Conservation (phyloP, 352 stramenopile species). For the Phytophthora chlamydospora region DNA sequence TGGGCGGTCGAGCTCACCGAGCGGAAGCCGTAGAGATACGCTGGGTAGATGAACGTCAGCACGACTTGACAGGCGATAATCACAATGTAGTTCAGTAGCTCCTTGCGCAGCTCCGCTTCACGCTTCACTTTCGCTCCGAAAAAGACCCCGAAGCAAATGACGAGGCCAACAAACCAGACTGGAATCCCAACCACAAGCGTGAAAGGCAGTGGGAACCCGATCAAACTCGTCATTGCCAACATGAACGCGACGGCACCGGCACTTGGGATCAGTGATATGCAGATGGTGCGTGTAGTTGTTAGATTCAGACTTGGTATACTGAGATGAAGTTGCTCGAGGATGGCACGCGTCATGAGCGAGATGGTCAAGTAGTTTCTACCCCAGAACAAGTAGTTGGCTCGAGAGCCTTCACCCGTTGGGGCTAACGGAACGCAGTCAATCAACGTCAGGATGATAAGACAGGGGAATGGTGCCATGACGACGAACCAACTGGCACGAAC, state of each 20-base stretch:
- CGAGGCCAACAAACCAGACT: slow-evolving; percentile 28
- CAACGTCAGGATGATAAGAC: slow-evolving; percentile 27
- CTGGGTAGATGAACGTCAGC: slow-evolving; percentile 52
- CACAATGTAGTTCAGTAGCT: slow-evolving; percentile 32
- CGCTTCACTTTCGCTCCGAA: slow-evolving; percentile 33
- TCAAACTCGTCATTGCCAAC: slow-evolving; percentile 27
- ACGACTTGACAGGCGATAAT: slow-evolving; percentile 44
- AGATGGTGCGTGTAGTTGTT: slow-evolving; percentile 5
- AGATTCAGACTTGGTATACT: slow-evolving; percentile 27
- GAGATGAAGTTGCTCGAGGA: slow-evolving; percentile 28
- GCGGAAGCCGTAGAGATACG: slow-evolving; percentile 56
- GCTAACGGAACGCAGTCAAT: slow-evolving; percentile 29
- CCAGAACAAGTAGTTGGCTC: slow-evolving; percentile 36
- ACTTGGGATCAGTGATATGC: slow-evolving; percentile 29
- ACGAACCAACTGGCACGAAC: slow-evolving; percentile 13
- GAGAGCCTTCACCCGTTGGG: slow-evolving; percentile 16
- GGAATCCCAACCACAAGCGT: slow-evolving; percentile 41
- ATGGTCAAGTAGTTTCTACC: slow-evolving; percentile 29
- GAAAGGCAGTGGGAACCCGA: slow-evolving; percentile 54
- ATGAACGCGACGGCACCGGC: slow-evolving; percentile 33
- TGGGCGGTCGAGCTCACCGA: slow-evolving; percentile 26
- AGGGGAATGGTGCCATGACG: slow-evolving; percentile 21
- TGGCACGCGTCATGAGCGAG: slow-evolving; percentile 26
- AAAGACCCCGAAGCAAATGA: slow-evolving; percentile 28
- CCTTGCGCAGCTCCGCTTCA: slow-evolving; percentile 14